Evolutionary conservation across 177 flowering plant species (phyloP).

Genomic region (Telopea speciosissima): DNA sequence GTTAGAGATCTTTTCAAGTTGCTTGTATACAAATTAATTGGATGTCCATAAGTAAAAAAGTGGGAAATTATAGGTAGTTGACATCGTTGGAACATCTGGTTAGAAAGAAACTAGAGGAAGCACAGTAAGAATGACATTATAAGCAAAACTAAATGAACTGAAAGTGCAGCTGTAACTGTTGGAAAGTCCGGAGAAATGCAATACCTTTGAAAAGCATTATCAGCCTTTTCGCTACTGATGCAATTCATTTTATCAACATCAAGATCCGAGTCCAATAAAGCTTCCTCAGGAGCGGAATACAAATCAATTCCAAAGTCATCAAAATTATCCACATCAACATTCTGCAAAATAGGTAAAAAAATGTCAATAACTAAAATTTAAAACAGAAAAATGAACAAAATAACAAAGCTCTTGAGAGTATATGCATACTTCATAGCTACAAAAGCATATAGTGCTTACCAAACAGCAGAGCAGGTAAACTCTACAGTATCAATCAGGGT

Average conservation of each 20-base stretch:
- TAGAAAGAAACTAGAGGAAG: too few species aligned
- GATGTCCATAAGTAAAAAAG: too few species aligned
- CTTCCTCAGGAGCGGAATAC: slow-evolving; percentile 32
- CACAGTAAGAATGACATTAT: too few species aligned
- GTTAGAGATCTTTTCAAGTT: too few species aligned
- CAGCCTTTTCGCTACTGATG: slow-evolving; percentile 14
- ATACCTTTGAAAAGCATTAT: slow-evolving; percentile 27
- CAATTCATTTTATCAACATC: slow-evolving; percentile 22
- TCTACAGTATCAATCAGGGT: not conserved
- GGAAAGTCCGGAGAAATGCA: not conserved
- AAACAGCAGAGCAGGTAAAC: not conserved
- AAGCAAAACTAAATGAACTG: too few species aligned
- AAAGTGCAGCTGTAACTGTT: too few species aligned
- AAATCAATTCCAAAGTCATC: slow-evolving; percentile 65
- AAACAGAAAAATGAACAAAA: not conserved
- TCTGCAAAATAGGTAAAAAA: slow-evolving; percentile 23
- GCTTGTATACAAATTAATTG: too few species aligned
- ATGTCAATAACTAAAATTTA: not conserved
- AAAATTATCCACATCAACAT: slow-evolving; percentile 34
- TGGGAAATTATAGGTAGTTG: too few species aligned
- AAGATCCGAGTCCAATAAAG: slow-evolving; percentile 16
- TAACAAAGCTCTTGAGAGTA: not conserved
- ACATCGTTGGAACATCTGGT: too few species aligned
- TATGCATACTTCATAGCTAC: not conserved
- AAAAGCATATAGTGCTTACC: not conserved